phyloP scores from a whole-genome alignment of 768 basidiomycete species.

The Xerocomus brunneocitrinus region DNA sequence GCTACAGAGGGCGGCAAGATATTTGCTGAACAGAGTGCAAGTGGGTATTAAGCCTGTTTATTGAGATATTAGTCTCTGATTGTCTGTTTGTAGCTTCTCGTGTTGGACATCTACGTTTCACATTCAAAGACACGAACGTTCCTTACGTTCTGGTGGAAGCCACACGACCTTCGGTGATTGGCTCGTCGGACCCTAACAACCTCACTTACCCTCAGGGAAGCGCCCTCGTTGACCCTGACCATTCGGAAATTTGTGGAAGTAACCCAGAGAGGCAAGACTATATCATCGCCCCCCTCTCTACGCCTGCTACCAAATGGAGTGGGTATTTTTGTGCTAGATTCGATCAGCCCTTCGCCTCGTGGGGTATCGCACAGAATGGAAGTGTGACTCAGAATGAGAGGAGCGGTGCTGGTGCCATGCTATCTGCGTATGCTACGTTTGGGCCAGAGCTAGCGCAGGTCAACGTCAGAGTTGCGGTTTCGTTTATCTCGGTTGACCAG shows the following conservation, averaged over 20 bases:
- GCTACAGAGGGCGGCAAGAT: constrained; percentile 50
- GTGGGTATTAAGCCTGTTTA: constrained; percentile 35
- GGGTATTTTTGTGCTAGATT: constrained; percentile 59
- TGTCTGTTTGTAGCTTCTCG: constrained; percentile 51
- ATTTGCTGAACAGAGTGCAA: constrained; percentile 55
- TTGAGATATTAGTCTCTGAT: constrained; percentile 1
- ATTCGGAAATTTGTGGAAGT: constrained; percentile 54
- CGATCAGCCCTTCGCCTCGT: constrained; percentile 39
- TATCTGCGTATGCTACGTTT: constrained; percentile 53
- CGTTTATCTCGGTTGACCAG: constrained; percentile 70
- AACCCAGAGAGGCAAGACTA: constrained; percentile 69
- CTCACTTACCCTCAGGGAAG: constrained; percentile 52
- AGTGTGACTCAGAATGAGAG: constrained; percentile 29
- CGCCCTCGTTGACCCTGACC: constrained; percentile 40
- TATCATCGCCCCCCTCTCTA: constrained; percentile 58
- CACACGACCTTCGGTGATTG: constrained; percentile 56
- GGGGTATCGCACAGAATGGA: constrained; percentile 48
- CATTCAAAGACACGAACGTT: constrained; percentile 41
- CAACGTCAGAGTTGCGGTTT: constrained; percentile 61
- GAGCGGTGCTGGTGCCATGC: constrained; percentile 37
- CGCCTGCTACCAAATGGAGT: constrained; percentile 34
- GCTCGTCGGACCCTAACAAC: constrained; percentile 44
- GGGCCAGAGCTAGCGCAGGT: constrained; percentile 31
- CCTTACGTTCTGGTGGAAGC: constrained; percentile 69
- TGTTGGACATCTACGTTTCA: constrained; percentile 70